Base-by-base conservation (phyloP, 176 grass and related monocot species). In the Tillandsia leiboldiana region DNA sequence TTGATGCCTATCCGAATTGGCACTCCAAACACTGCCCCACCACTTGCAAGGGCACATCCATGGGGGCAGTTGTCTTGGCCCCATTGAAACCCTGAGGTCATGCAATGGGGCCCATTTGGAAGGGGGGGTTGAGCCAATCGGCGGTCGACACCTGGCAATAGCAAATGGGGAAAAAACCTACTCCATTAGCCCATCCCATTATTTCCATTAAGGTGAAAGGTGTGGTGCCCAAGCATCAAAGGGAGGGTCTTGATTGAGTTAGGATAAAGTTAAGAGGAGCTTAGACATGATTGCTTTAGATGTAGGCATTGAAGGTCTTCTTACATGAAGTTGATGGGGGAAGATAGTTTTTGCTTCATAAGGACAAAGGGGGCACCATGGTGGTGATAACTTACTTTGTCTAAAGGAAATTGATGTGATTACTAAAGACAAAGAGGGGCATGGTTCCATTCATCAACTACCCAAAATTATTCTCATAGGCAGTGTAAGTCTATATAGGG, bases 351-450 rank as follows among this genome's bases (percentile, higher is more conserved):
- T 53, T 8, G 67, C 13, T 49, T 8, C 67, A 10, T 50, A 53
- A 70, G 50, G 67, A 49, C 67, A 27, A 51, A 61, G 22, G 56
- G 67, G 18, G 48, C 67, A 49, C 18, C 17, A 70, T 50, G 50
- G 10, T 24, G 49, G 67, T 69, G 67, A 69, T 12, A 27, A 61
- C 17, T 22, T 61, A 18, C 47, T 71, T 53, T 71, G 1, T 71
- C 12, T 15, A 15, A 71, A 71, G 69, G 26, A 14, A 33, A 50
- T 71, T 26, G 23, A 52, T 33, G 13, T 57, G 51, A 71, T 71
- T 52, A 71, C 23, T 26, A 42, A 53, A 26, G 69, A 71, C 22
- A 71, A 71, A 42, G 48, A 14, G 15, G 17, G 11, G 18, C 69
- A 71, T 29, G 20, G 50, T 26, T 29, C 24, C 23, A 57, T 54